Base-by-base conservation (phyloP, 306 rosid species). In the Gillenia trifoliata region DNA sequence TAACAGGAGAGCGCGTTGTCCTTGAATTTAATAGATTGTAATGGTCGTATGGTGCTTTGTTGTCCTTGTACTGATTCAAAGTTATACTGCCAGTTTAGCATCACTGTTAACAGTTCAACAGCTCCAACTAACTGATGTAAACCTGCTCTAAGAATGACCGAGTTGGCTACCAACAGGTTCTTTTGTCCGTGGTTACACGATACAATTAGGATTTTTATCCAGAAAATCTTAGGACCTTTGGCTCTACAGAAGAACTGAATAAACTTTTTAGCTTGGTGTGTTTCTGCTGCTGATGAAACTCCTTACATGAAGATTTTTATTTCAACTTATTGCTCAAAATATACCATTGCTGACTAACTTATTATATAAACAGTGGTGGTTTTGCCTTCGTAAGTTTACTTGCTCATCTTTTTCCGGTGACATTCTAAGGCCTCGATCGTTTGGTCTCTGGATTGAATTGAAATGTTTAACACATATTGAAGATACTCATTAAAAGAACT, bases 311-410 rank as follows among this genome's bases (percentile, higher is more conserved):
- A 76, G 45, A 60, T 25, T 17, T 74, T 88, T 54, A 77, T 84
- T 25, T 81, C 72, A 74, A 74, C 20, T 20, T 73, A 74, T 26
- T 84, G 86, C 75, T 78, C 84, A 40, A 10, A 40, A 40, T 11
- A 40, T 40, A 40, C 45, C 3, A 2, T 11, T 13, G 45, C 10
- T 40, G 15, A 4, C 45, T 3, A 40, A 40, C 3, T n/a, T n/a
- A 11, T 13, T 49, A 50, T 78, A 78, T 36, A 76, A 62, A 70
- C 72, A 86, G 77, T 0, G 54, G n/a, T 9, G 89, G 93, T 34
- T 86, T 85, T 72, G 93, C 79, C 16, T 88, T 86, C 77, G 93
- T 84, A 62, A 88, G 85, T 5, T 40, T 66, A 65, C 66, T 28
- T 49, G 17, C n/a, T 66, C 60, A 22, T 57, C 26, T 60, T 45